phyloP scores from a whole-genome alignment of 2,329 filamentous ascomycete species.

The Cryphonectria naterciae region DNA sequence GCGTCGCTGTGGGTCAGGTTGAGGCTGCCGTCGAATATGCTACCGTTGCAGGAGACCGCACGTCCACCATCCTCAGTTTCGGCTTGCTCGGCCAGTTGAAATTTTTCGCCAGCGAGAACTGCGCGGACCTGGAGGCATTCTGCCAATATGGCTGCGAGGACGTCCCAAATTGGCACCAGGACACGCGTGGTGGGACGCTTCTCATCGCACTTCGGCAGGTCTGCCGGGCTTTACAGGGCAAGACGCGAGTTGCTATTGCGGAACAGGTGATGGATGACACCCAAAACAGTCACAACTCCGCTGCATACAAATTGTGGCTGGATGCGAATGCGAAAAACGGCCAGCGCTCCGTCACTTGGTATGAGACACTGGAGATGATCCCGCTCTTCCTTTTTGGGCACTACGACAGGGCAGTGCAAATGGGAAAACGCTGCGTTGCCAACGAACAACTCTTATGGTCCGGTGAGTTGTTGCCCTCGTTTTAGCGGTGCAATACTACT shows the following conservation, averaged over 20 bases:
- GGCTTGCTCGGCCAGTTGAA: constrained; percentile 69
- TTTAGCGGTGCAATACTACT: not conserved
- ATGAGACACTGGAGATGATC: constrained; percentile 69
- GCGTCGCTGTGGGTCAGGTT: constrained; percentile 60
- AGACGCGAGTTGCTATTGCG: constrained; percentile 60
- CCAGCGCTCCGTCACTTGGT: constrained; percentile 67
- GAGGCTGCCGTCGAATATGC: constrained; percentile 70
- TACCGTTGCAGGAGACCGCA: constrained; percentile 69
- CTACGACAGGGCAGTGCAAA: constrained; percentile 61
- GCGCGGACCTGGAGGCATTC: constrained; percentile 70
- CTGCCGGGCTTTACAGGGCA: constrained; percentile 73
- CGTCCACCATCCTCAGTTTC: constrained; percentile 72
- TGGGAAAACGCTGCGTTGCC: constrained; percentile 56
- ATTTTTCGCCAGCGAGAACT: constrained; percentile 71
- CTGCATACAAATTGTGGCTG: constrained; percentile 63
- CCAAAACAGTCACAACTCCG: constrained; percentile 59
- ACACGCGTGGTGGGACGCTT: constrained; percentile 72
- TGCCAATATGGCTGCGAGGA: constrained; percentile 75
- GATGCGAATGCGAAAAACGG: constrained; percentile 58
- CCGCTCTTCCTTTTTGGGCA: constrained; percentile 66
- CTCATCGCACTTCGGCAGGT: constrained; percentile 69
- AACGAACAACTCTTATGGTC: constrained; percentile 60
- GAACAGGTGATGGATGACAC: constrained; percentile 67
- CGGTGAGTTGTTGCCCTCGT: constrained; percentile 32
- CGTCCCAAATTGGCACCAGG: constrained; percentile 71